A percentile compares a stretch with the other conserved stretches of the same genome.
Conservation (phyloP, 2,329 filamentous ascomycete genomes). For the Paecilomyces niveus region DNA sequence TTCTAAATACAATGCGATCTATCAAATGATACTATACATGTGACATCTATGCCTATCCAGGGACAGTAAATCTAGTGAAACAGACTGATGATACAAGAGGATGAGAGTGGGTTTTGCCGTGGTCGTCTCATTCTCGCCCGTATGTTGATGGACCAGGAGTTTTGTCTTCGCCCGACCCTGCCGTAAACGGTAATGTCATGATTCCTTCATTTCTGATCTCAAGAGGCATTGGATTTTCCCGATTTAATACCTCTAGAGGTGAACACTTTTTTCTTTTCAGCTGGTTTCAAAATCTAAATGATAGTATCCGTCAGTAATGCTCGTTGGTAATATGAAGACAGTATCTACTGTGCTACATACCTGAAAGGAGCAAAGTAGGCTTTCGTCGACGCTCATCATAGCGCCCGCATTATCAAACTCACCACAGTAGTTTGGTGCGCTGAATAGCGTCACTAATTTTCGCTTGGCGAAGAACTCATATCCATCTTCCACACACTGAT, state of each 20-base stretch:
- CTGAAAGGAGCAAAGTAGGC: slow-evolving; percentile 91
- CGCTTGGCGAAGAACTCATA: slow-evolving; percentile 97
- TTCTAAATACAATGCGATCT: not conserved
- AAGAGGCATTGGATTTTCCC: not conserved
- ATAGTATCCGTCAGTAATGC: not conserved
- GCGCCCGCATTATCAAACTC: slow-evolving; percentile 95
- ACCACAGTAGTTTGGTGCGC: slow-evolving; percentile 90
- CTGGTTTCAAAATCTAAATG: not conserved
- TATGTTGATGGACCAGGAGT: too few species aligned
- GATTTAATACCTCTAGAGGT: not conserved
- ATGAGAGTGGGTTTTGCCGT: too few species aligned
- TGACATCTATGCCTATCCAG: not conserved
- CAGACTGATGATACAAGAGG: not conserved
- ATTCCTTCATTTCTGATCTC: not conserved
- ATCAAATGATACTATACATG: too few species aligned
- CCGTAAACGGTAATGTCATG: not conserved
- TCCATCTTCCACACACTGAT: slow-evolving; percentile 91
- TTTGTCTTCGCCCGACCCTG: not conserved
- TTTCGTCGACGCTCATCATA: slow-evolving; percentile 98
- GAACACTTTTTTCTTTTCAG: not conserved
- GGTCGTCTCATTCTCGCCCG: too few species aligned
- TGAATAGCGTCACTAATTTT: slow-evolving; percentile 87
- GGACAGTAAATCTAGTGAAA: not conserved
- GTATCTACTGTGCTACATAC: slow-evolving; percentile 38
- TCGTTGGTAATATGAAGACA: not conserved